Base-by-base conservation (phyloP, 176 grass and related monocot genomes). In the Oryza meyeriana region DNA sequence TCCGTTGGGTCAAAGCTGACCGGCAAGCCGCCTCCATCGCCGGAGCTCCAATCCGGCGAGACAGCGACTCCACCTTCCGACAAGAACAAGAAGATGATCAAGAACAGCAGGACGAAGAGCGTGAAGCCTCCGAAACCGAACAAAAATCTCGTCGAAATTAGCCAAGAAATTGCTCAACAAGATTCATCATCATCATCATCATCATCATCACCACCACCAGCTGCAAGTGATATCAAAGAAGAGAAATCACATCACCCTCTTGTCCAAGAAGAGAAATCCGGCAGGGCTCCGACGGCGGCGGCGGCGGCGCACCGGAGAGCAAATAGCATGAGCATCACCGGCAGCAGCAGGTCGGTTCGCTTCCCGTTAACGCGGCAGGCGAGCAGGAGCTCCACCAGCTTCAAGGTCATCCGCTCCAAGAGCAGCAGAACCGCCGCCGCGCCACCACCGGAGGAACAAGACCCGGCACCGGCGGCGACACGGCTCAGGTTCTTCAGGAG, bases 401-500 rank as follows among this genome's bases (percentile, higher is more conserved):
- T 84, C 89, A 82, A 91, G 76, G 22, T 86, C 69, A 12, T 83
- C 69, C 71, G 81, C 0, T 94, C 87, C 71, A 81, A 69, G 76
- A 88, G 88, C 86, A 69, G 64, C 76, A 14, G 50, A 7, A 86
- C 62, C 68, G 0, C 79, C 81, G 0, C 50, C 10, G 26, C 47
- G 9, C 14, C 65, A 28, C 88, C 85, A 17, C 20, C 81, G 0
- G 71, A 65, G 6, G 52, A 84, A 34, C 63, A 69, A 28, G 82
- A 39, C 34, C 47, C 72, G 1, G 4, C 6, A 2, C 55, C 55
- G 22, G 52, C 47, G 47, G 4, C 55, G 55, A 52, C 62, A 36
- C 83, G 81, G 79, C 8, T 94, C 39, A 78, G 61, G 71, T 89
- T 79, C 22, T 91, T 79, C 26, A 84, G 86, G 38, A 87, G 79